These are phyloP conservation scores for Salix exigua DNA, from an alignment of 345 rosid species.

Conservation along the genomic window DNA sequence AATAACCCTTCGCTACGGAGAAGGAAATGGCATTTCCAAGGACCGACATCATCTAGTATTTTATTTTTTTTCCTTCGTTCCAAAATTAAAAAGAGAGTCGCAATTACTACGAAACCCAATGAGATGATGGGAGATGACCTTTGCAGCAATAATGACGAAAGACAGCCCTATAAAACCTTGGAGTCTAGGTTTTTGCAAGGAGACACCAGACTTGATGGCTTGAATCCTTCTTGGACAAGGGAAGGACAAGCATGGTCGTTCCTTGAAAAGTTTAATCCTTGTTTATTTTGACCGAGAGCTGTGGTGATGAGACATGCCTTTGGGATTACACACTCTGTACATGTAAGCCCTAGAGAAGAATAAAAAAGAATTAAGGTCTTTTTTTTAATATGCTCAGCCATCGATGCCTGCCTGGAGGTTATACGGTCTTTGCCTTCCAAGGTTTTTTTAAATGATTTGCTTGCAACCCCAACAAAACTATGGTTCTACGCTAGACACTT, in stretches of 20 bases:
- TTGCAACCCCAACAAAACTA: too few species aligned
- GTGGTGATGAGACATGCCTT: conserved; percentile 50
- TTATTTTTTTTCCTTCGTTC: neutral
- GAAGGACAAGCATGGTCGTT: conserved; percentile 26
- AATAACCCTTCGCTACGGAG: too few species aligned
- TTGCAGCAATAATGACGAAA: conserved; percentile 3
- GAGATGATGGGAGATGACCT: conserved; percentile 4
- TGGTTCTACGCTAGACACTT: conserved; percentile 6
- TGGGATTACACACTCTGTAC: conserved; percentile 39
- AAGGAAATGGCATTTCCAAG: too few species aligned
- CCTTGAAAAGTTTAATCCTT: conserved; percentile 7
- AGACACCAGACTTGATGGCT: conserved; percentile 11
- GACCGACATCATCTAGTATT: too few species aligned
- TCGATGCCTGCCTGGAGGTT: too few species aligned
- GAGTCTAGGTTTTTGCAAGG: neutral
- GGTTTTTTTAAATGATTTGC: too few species aligned
- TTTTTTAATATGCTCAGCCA: too few species aligned
- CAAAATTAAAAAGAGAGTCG: neutral
- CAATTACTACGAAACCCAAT: conserved; percentile 7
- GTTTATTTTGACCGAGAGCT: conserved; percentile 32
- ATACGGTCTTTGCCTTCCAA: too few species aligned
- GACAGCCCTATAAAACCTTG: neutral
- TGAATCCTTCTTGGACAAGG: conserved; percentile 6
- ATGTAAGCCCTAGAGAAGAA: conserved; percentile 8
- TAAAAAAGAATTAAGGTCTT: too few species aligned